Percentiles rank a stretch among this genome's conserved stretches.
Conservation (phyloP, 495 filamentous ascomycete genomes). For the Talaromyces wortmannii region DNA sequence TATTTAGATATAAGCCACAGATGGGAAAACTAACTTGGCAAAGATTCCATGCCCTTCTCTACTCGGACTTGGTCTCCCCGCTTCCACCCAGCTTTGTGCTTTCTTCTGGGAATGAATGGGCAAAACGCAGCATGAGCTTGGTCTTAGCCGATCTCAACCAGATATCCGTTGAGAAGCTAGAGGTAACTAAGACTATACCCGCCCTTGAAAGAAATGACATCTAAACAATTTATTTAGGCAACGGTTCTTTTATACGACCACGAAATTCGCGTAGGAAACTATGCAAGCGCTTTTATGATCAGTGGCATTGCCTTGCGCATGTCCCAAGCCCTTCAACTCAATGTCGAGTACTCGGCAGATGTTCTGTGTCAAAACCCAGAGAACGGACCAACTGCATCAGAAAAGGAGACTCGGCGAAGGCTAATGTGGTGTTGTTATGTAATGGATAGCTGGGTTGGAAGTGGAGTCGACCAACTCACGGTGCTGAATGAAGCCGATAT, state of each 20-base stretch:
- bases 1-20: background rate
- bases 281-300: constrained; percentile 29
- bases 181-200: constrained; percentile 11
- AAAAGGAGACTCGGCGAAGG: constrained; percentile 22
- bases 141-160: constrained; percentile 22
- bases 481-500: constrained; percentile 25
- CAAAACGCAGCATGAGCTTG: constrained; percentile 16
- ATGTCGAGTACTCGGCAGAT: constrained; percentile 27
- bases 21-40: background rate
- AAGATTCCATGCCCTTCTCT: constrained; percentile 20
- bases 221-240: constrained; percentile 6
- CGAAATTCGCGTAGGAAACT: constrained; percentile 24
- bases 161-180: constrained; percentile 26
- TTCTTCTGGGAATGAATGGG: constrained; percentile 21
- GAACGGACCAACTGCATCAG: constrained; percentile 11
- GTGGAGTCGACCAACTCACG: constrained; percentile 25
- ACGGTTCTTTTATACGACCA: constrained; percentile 25
- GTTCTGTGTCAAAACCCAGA: constrained; percentile 19
- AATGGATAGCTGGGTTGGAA: constrained; percentile 27
- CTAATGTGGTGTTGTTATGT: constrained; percentile 34
- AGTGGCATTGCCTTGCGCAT: constrained; percentile 28
- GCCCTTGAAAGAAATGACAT: background rate
- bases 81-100: constrained; percentile 10
- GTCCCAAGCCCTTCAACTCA: constrained; percentile 30
- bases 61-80: constrained; percentile 10